phyloP scores from a whole-genome alignment of 345 rosid species.

The Brassica cretica region DNA sequence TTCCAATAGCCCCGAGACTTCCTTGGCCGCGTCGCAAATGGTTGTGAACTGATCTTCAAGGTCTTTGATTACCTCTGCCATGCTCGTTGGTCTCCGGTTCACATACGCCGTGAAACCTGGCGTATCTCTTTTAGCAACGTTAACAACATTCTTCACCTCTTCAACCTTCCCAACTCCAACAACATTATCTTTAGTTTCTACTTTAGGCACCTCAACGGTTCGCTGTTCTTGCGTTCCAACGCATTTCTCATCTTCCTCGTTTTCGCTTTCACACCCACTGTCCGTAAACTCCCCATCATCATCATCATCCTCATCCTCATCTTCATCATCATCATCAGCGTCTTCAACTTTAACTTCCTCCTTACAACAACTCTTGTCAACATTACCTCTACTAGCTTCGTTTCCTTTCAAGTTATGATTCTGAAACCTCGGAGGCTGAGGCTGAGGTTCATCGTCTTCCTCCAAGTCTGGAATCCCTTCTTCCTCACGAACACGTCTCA shows the following conservation, averaged over 20 bases:
- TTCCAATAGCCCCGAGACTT: slow-evolving; percentile 77
- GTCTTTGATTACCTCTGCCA: slow-evolving; percentile 93
- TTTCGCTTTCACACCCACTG: slow-evolving; percentile 41
- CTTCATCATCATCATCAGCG: slow-evolving; percentile 51
- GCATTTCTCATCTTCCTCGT: slow-evolving; percentile 41
- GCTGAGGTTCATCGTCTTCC: slow-evolving; percentile 72
- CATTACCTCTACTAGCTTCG: slow-evolving; percentile 38
- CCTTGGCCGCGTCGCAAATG: slow-evolving; percentile 70
- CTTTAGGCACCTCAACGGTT: slow-evolving; percentile 49
- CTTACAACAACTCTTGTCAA: slow-evolving; percentile 27
- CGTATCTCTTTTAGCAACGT: slow-evolving; percentile 52
- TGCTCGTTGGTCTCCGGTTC: slow-evolving; percentile 85
- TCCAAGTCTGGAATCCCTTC: slow-evolving; percentile 96
- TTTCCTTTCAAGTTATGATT: slow-evolving; percentile 23
- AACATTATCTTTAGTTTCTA: slow-evolving; percentile 52
- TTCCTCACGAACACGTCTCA: slow-evolving; percentile 90
- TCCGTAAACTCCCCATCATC: slow-evolving; percentile 51
- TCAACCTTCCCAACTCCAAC: slow-evolving; percentile 40
- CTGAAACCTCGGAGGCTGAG: slow-evolving; percentile 49
- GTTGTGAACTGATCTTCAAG: slow-evolving; percentile 75
- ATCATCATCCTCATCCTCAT: slow-evolving; percentile 44
- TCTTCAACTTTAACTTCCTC: slow-evolving; percentile 84
- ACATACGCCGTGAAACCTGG: slow-evolving; percentile 91
- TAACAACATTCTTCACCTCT: slow-evolving; percentile 50
- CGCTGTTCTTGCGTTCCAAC: slow-evolving; percentile 46